Percentiles rank a stretch among this genome's conserved stretches.
phyloP scores from a whole-genome alignment of 345 rosid genomes.

The Orychophragmus violaceus region DNA sequence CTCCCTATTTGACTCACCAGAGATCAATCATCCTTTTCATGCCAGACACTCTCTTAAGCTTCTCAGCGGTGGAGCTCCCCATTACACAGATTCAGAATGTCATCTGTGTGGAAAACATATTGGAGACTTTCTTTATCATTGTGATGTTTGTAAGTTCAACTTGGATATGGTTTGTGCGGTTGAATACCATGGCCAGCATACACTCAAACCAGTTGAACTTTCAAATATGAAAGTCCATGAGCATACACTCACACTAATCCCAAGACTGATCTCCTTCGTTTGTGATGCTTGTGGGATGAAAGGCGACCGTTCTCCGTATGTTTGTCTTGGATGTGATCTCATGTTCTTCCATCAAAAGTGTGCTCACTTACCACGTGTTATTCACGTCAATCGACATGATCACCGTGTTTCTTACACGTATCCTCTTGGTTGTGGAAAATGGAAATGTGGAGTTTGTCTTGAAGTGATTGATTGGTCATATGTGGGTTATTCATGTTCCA shows the following conservation, averaged over 20 bases:
- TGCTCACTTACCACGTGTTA: not conserved
- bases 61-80: not conserved
- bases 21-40: not conserved
- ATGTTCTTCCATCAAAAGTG: not conserved
- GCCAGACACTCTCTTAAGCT: constrained; percentile 4
- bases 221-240: constrained; percentile 7
- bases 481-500: constrained; percentile 1
- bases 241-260: constrained; percentile 10
- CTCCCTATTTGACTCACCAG: not conserved
- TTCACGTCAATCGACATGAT: constrained; percentile 3
- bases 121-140: not conserved
- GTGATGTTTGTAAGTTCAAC: too few relatives aligned
- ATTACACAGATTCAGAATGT: not conserved
- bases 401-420: not conserved
- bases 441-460: not conserved
- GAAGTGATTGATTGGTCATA: constrained; percentile 2
- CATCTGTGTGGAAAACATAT: not conserved
- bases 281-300: too few relatives aligned
- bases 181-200: too few relatives aligned
- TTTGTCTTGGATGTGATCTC: not conserved
- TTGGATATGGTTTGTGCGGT: too few relatives aligned
- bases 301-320: not conserved
- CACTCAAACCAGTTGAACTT: not conserved
- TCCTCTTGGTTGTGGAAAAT: not conserved
- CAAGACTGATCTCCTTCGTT: not conserved